A percentile compares a stretch with the other conserved stretches of the same genome.
These are phyloP conservation scores for Spizellomyces punctatus DNA, from an alignment of 192 early-diverging fungal genomes.

Conservation along the genomic window DNA sequence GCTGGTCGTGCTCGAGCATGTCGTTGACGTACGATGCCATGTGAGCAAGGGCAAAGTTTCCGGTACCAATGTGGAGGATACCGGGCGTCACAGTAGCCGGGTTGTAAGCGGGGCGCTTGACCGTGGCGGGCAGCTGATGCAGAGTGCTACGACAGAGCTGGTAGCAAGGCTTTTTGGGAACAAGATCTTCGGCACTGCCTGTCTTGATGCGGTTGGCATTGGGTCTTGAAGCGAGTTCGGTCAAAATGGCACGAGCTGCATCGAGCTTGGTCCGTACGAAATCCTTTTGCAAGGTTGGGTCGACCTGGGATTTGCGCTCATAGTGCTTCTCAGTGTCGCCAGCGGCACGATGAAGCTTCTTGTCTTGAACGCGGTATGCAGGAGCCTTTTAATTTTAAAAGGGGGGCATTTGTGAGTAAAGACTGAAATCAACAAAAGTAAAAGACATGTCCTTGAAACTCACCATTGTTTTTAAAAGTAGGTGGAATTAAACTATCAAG, in stretches of 20 bases:
- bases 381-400: no score
- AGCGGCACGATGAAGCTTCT: no score
- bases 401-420: no score
- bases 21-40: slow-evolving; percentile 21
- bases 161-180: background rate
- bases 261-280: slow-evolving; percentile 8
- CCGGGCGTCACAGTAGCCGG: background rate
- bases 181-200: background rate
- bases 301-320: no score
- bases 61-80: slow-evolving; percentile 21
- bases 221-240: background rate
- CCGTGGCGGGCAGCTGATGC: background rate
- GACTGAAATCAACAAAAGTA: no score
- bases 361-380: no score
- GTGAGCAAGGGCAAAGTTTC: slow-evolving; percentile 22
- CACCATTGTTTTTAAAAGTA: no score
- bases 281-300: no score
- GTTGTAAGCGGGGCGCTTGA: background rate
- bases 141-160: background rate
- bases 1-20: slow-evolving; percentile 4
- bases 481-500: no score
- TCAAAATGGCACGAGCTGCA: background rate
- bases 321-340: no score
- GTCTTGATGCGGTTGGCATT: background rate
- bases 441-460: no score